These are phyloP conservation scores for Lagenaria siceraria DNA, from an alignment of 306 rosid genomes.

Conservation along the genomic window DNA sequence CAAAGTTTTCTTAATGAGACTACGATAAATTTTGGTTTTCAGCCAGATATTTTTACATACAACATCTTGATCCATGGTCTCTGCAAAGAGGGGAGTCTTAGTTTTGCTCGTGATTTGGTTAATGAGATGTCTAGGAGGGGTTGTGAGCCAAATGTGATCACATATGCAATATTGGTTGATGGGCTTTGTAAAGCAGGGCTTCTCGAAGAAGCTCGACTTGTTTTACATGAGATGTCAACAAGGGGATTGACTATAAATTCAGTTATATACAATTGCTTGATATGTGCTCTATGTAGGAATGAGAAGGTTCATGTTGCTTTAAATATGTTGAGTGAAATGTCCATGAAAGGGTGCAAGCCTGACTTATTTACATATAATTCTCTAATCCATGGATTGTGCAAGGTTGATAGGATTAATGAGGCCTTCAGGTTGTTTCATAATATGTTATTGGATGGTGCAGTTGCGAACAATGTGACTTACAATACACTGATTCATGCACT, in stretches of 20 bases:
- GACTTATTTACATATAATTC: conserved; percentile 70
- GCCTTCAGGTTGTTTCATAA: conserved; percentile 57
- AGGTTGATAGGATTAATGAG: conserved; percentile 42
- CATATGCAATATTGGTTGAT: conserved; percentile 66
- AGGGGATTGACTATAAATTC: conserved; percentile 54
- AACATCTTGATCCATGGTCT: conserved; percentile 69
- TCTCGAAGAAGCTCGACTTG: conserved; percentile 41
- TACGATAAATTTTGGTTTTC: conserved; percentile 43
- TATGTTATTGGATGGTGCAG: conserved; percentile 70
- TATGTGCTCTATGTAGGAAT: conserved; percentile 47
- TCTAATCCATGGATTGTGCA: conserved; percentile 64
- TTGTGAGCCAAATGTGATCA: conserved; percentile 59
- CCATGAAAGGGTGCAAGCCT: conserved; percentile 67
- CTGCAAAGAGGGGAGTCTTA: conserved; percentile 57
- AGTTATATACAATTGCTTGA: conserved; percentile 72
- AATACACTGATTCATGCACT: conserved; percentile 68
- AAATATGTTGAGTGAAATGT: conserved; percentile 44
- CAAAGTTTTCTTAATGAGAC: conserved; percentile 34
- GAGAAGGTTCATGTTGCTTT: conserved; percentile 51
- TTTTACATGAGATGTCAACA: conserved; percentile 57
- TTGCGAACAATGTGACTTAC: conserved; percentile 81
- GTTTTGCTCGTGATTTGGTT: conserved; percentile 50
- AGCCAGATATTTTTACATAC: conserved; percentile 65
- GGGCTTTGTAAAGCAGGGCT: conserved; percentile 61
- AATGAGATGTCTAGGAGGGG: conserved; percentile 52